Percentiles rank a stretch among this genome's conserved stretches.
Evolutionary conservation across 1,284 basidiomycete genomes (phyloP).

Genomic region (Exobasidium rhododendri): DNA sequence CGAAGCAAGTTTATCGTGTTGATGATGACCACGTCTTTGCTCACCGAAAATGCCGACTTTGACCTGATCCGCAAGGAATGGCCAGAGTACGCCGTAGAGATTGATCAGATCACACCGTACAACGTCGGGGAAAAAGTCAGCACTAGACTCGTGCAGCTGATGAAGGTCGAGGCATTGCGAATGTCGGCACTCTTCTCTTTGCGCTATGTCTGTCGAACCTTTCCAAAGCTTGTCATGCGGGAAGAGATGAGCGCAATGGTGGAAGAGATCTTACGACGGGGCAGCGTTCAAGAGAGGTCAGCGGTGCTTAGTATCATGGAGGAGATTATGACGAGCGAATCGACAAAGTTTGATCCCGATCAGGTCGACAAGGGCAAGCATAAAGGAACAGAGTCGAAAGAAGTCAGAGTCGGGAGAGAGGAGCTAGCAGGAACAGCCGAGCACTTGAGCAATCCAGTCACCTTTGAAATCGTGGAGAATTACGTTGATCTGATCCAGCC

Average conservation of each 20-base stretch:
- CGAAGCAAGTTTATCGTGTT: constrained; percentile 11
- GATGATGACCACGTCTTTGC: constrained; percentile 57
- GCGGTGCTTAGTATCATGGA: constrained; percentile 81
- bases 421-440: constrained; percentile 91
- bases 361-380: constrained; percentile 23
- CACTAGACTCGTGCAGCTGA: constrained; percentile 67
- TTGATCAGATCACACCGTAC: constrained; percentile 35
- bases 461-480: constrained; percentile 86
- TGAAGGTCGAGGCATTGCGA: constrained; percentile 63
- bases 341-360: constrained; percentile 25
- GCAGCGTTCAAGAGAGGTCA: constrained; percentile 68
- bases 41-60: constrained; percentile 84
- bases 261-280: constrained; percentile 74
- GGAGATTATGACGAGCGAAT: constrained; percentile 58
- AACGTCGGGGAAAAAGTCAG: constrained; percentile 81
- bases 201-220: constrained; percentile 82
- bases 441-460: constrained; percentile 87
- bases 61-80: constrained; percentile 66
- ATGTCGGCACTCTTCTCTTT: constrained; percentile 72
- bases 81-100: constrained; percentile 23
- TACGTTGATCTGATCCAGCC: constrained; percentile 75
- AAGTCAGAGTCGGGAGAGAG: constrained; percentile 64
- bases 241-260: constrained; percentile 76
- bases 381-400: background rate
- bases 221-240: constrained; percentile 80